Conservation (phyloP, 768 basidiomycete genomes). For the Russula emetica region DNA sequence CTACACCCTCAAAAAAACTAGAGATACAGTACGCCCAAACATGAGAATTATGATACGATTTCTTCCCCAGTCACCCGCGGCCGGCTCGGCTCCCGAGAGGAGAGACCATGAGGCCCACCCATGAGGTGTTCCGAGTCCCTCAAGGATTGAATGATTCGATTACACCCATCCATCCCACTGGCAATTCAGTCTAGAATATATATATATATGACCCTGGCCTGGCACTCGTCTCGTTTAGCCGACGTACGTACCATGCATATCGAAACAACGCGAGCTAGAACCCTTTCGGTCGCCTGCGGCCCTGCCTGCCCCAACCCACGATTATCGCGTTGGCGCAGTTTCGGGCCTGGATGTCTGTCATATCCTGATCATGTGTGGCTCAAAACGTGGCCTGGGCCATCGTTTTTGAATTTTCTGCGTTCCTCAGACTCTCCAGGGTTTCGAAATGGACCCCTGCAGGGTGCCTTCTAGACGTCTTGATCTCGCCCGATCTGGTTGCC, state of each 20-base stretch:
- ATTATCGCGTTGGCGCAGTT: neutral
- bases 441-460: neutral
- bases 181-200: no score
- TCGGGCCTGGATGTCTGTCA: constrained; percentile 3
- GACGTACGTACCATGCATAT: constrained; percentile 1
- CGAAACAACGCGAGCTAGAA: neutral
- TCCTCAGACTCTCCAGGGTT: neutral
- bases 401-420: neutral
- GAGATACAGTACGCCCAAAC: no score
- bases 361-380: constrained; percentile 11
- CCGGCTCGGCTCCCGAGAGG: no score
- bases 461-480: constrained; percentile 15
- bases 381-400: constrained; percentile 13
- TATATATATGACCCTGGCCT: neutral
- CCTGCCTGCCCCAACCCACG: neutral
- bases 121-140: no score
- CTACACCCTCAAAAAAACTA: no score
- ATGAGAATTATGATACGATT: no score
- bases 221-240: neutral
- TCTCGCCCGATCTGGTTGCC: constrained; percentile 1
- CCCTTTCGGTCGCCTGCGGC: neutral
- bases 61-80: no score
- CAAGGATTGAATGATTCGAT: no score
- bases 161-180: no score
- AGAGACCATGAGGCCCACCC: no score